A percentile compares a stretch with the other conserved stretches of the same genome.
Conservation (phyloP, 345 rosid species). For the Physaria fendleri region DNA sequence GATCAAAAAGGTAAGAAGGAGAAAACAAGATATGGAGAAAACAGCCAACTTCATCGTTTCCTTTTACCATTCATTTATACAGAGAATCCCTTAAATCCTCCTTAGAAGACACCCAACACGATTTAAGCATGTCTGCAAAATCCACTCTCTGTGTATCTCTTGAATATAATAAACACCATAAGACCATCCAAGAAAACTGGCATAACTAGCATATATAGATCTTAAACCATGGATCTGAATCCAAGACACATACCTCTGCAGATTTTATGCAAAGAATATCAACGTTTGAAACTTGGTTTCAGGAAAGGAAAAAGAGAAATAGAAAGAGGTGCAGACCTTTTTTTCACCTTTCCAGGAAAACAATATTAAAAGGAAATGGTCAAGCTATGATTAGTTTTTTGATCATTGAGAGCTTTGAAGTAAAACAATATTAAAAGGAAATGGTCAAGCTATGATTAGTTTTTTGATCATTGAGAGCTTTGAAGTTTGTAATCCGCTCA, state of each 20-base stretch:
- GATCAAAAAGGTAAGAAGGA: constrained; percentile 24
- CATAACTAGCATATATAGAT: not conserved
- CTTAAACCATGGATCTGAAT: constrained; percentile 2
- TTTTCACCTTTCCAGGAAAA: constrained; percentile 8
- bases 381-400: constrained; percentile 27
- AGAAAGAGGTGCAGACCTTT: constrained; percentile 12
- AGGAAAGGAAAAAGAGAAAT: constrained; percentile 11
- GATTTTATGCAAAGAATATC: constrained; percentile 7
- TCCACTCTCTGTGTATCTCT: not conserved
- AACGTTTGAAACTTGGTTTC: constrained; percentile 19
- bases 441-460: constrained; percentile 26
- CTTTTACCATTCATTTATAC: constrained; percentile 37
- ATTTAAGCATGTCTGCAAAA: not conserved
- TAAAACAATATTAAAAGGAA: constrained; percentile 20
- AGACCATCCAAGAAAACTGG: constrained; percentile 5
- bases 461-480: constrained; percentile 20
- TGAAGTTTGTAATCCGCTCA: constrained; percentile 22
- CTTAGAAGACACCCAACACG: constrained; percentile 9
- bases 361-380: constrained; percentile 13
- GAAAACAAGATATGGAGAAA: constrained; percentile 9
- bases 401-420: constrained; percentile 22
- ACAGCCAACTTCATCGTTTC: constrained; percentile 15
- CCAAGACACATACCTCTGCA: constrained; percentile 9
- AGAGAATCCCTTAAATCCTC: constrained; percentile 13
- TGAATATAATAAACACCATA: not conserved